Evolutionary conservation across 2,329 filamentous ascomycete species (phyloP).

Genomic region (Beauveria asiatica): DNA sequence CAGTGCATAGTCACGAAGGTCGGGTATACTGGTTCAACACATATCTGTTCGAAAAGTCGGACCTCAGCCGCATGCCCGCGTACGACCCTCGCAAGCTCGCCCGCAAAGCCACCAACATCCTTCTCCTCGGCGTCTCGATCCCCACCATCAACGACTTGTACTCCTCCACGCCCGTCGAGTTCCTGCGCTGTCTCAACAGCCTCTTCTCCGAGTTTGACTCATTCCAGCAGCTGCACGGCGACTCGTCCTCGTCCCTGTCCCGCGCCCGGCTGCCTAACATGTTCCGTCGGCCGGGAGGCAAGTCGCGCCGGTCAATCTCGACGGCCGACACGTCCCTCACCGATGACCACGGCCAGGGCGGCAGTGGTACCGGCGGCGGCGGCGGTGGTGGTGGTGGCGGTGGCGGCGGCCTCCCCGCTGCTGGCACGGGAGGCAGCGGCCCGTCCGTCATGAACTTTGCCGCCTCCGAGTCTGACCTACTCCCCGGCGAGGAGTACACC

Average conservation of each 20-base stretch:
- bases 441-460: conserved; percentile 47
- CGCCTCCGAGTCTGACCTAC: conserved; percentile 54
- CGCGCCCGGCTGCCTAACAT: conserved; percentile 75
- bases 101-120: conserved; percentile 85
- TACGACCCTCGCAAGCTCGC: conserved; percentile 78
- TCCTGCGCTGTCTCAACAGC: conserved; percentile 76
- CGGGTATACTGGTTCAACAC: conserved; percentile 98
- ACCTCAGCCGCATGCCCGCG: conserved; percentile 74
- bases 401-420: conserved; percentile 21
- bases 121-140: conserved; percentile 84
- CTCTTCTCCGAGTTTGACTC: conserved; percentile 88
- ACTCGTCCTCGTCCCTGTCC: conserved; percentile 63
- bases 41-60: conserved; percentile 75
- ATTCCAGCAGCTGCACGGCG: conserved; percentile 79
- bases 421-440: conserved; percentile 25
- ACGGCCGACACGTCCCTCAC: conserved; percentile 31
- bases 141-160: conserved; percentile 85
- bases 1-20: conserved; percentile 65
- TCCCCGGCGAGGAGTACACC: conserved; percentile 79
- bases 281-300: conserved; percentile 59
- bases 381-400: conserved; percentile 6
- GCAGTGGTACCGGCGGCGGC: conserved; percentile 11
- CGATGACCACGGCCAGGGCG: conserved; percentile 17
- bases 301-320: conserved; percentile 48
- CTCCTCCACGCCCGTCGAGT: conserved; percentile 70